Evolutionary conservation across 345 rosid genomes (phyloP).

Genomic region (Lepidium aucheri): DNA sequence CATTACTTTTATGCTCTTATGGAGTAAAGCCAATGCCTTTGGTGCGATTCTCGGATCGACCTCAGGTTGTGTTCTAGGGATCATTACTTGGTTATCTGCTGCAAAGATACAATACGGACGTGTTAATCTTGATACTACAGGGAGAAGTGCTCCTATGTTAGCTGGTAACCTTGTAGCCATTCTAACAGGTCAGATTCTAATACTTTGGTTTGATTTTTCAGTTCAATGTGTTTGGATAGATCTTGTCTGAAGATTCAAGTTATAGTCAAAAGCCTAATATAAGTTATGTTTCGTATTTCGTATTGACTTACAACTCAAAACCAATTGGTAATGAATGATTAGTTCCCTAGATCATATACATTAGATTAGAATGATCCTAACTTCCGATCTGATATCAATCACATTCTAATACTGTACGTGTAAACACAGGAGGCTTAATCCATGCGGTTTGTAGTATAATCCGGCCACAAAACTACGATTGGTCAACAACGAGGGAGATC

Average conservation of each 20-base stretch:
- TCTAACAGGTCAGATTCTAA: conserved; percentile 30
- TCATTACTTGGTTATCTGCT: conserved; percentile 62
- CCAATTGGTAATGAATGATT: too few species aligned
- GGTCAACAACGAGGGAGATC: conserved; percentile 80
- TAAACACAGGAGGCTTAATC: conserved; percentile 45
- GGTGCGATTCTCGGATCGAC: conserved; percentile 74
- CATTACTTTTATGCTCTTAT: conserved; percentile 82
- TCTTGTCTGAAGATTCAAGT: too few species aligned
- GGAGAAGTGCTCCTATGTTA: conserved; percentile 84
- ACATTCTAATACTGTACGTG: neutral
- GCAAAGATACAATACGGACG: conserved; percentile 55
- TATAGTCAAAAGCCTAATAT: neutral
- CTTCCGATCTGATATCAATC: too few species aligned
- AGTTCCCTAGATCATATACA: too few species aligned
- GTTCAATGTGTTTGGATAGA: too few species aligned
- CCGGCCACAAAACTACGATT: conserved; percentile 69
- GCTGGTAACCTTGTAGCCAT: conserved; percentile 80
- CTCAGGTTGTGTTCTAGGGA: conserved; percentile 65
- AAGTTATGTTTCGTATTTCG: neutral
- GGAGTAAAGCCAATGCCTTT: conserved; percentile 80
- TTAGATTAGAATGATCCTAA: too few species aligned
- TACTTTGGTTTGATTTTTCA: neutral
- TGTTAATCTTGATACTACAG: conserved; percentile 65
- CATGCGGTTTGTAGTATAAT: conserved; percentile 60
- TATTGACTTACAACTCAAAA: too few species aligned